Evolutionary conservation across 208 protist species (phyloP), one percentile per base, ranked within the genome.

Genomic region (Vickermania ingenoplastis): DNA sequence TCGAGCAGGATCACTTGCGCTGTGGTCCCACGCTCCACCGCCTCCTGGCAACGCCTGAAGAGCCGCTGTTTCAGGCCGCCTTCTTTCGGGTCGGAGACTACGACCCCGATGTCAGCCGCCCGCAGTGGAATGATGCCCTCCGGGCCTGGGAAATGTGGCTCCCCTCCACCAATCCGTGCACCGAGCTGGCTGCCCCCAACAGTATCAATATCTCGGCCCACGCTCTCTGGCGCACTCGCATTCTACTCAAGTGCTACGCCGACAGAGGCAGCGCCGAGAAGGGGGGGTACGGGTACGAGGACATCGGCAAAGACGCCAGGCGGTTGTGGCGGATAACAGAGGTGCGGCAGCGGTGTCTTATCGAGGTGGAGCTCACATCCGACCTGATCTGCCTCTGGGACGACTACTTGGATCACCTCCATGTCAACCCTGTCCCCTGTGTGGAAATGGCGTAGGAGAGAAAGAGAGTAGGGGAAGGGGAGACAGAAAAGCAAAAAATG

Each of bases 371-470:
- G 30, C 59, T 95, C 13, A 22, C 57, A 21, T 77, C 71, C n/a
- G 45, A 54, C 0, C 63, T 73, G 27, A 78, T 95, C 29, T 95
- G 88, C 53, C 78, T 67, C 17, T 95, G 88, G 88, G 75, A 91
- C 28, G 31, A 75, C 57, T 69, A 80, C 21, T 52, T 90, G 17
- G 75, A 85, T 31, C 77, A 72, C 26, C 65, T 95, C 4, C 65
- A 71, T 13, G 71, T 83, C 24, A 91, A 82, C 68, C 82, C 88
- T 2, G 81, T 95, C 23, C 88, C 81, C 4, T 95, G 88, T 63
- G 75, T 83, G 4, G 48, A 70, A 21, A 36, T 95, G 26, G 50
- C 41, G 4, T 27, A 25, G 36, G 49, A 3, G 13, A 11, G 5
- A 55, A 13, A n/a, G 13, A n/a, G 41, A 13, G 14, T 48, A n/a